Conservation (phyloP, 768 basidiomycete species). For the Boletus patriciae region DNA sequence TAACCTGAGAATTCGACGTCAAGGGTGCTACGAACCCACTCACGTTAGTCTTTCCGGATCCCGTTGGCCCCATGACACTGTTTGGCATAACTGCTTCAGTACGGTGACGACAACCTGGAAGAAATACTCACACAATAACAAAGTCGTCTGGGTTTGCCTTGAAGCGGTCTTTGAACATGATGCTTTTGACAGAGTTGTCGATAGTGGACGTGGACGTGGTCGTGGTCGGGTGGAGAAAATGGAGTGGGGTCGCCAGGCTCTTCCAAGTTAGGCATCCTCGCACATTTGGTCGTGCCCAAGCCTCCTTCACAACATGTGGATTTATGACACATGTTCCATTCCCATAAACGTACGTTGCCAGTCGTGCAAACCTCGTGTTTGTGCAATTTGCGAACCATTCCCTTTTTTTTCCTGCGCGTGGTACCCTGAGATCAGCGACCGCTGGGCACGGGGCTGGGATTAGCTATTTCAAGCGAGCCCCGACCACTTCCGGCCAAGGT, state of each 20-base stretch:
- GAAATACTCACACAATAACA: constrained; percentile 14
- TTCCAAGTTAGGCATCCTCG: neutral
- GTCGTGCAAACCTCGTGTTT: neutral
- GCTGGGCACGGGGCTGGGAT: neutral
- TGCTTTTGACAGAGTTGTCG: neutral
- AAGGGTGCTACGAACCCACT: neutral
- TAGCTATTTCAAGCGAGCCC: neutral
- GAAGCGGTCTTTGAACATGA: constrained; percentile 1
- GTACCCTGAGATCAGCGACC: neutral
- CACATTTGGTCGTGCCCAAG: neutral
- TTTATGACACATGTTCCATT: neutral
- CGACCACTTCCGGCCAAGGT: too few relatives aligned
- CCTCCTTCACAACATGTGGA: neutral
- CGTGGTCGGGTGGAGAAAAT: neutral
- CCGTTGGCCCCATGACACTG: constrained; percentile 28
- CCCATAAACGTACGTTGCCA: neutral
- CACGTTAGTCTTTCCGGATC: constrained; percentile 27
- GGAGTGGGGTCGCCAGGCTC: neutral
- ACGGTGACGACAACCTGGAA: neutral
- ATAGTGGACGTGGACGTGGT: neutral
- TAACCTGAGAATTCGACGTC: neutral
- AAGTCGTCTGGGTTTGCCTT: constrained; percentile 6
- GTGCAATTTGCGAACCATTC: neutral
- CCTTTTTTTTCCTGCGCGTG: neutral
- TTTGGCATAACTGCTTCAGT: neutral